Evolutionary conservation across 805 yeast species (phyloP), one percentile per base, ranked within the genome.

Genomic region (Maudiozyma barnettii): DNA sequence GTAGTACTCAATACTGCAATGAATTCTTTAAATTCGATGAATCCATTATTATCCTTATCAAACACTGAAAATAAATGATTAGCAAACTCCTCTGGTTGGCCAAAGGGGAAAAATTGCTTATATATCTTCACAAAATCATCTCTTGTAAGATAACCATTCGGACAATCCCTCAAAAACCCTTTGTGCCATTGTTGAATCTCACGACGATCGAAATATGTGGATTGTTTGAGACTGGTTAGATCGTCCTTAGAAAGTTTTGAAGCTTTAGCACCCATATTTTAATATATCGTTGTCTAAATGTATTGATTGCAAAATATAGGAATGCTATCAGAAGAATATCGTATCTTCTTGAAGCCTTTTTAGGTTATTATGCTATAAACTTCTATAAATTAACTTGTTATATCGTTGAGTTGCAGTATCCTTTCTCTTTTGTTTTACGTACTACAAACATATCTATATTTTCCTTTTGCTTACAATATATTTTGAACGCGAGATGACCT

Each of bases 161-260:
- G 97, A 63, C 96, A 91, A 64, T 93, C 99, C 60, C 96, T 76
- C 39, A 84, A 71, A 58, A 93, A 93, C 2, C 98, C 98, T 63
- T 91, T 91, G 63, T 91, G 91, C 99, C 99, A 93, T 62, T 91
- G 99, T 65, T 93, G 98, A 40, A 93, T 76, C 63, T 93, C 99
- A 53, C 96, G 75, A 46, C 90, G 80, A 60, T 91, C 96, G 61
- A 93, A 93, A 58, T 88, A 84, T 0, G 99, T 93, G 21, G 89
- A 83, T 60, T 79, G 82, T 62, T 84, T 84, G 49, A 93, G 76
- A 46, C 83, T 81, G 45, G 84, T 76, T 43, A 93, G 75, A 58
- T 93, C 98, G 55, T 93, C 98, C 57, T 84, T 88, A 16, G 95
- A 84, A 43, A 93, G 69, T 61, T 90, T 93, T 21, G 97, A 88